Percentiles rank a stretch among this genome's conserved stretches.
Conservation (phyloP, 148 eudicot species). For the Pharnaceum exiguum region DNA sequence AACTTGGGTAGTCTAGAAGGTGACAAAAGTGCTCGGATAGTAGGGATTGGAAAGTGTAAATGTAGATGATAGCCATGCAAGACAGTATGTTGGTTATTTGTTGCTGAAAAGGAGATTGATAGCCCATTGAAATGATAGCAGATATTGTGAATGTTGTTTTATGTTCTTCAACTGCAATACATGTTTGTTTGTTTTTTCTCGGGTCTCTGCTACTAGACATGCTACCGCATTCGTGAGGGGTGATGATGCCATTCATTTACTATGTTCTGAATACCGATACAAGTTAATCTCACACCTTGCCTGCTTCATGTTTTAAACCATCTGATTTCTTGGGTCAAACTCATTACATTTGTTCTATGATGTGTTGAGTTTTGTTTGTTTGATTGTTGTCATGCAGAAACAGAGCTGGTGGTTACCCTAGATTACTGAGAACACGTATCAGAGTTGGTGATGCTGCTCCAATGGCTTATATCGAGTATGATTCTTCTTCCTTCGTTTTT, state of each 20-base stretch:
- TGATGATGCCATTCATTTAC: conserved; percentile 88
- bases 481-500: neutral
- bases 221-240: conserved; percentile 95
- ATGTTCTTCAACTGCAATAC: conserved; percentile 30
- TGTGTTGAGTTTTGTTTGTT: neutral
- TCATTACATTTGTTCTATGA: neutral
- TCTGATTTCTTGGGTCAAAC: neutral
- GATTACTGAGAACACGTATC: conserved; percentile 85
- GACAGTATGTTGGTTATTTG: too few relatives aligned
- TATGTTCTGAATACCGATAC: conserved; percentile 93
- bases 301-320: neutral
- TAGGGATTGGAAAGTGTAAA: too few relatives aligned
- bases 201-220: conserved; percentile 91
- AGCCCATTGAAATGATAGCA: too few relatives aligned
- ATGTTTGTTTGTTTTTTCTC: too few relatives aligned
- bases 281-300: conserved; percentile 42
- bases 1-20: too few relatives aligned
- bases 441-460: conserved; percentile 99
- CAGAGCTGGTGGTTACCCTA: conserved; percentile 93
- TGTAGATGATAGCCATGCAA: too few relatives aligned
- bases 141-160: too few relatives aligned
- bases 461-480: conserved; percentile 98
- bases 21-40: too few relatives aligned
- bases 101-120: too few relatives aligned
- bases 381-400: conserved; percentile 39